These are phyloP conservation scores for Blastocystis sp. DNA, from an alignment of 352 stramenopile species.

Conservation along the genomic window DNA sequence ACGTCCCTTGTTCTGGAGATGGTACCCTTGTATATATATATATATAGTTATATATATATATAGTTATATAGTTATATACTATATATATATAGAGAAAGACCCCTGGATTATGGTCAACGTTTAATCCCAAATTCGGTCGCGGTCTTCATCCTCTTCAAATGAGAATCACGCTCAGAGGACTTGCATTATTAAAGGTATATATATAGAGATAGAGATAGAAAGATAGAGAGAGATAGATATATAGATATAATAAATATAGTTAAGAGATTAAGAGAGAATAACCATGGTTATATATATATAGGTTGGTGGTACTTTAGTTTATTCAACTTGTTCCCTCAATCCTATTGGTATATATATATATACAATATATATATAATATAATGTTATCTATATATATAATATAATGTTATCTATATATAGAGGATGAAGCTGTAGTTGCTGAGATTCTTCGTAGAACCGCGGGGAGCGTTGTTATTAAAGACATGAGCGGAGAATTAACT, in stretches of 20 bases:
- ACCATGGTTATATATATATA: neutral
- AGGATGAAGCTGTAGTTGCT: conserved; percentile 95
- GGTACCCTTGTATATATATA: conserved; percentile 59
- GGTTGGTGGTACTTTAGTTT: conserved; percentile 72
- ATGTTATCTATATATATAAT: too few relatives aligned
- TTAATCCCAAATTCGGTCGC: conserved; percentile 66
- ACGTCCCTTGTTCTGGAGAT: conserved; percentile 92
- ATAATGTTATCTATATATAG: too few relatives aligned
- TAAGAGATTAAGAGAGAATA: neutral
- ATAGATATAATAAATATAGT: neutral
- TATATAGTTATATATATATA: conserved; percentile 2
- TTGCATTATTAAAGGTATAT: conserved; percentile 66
- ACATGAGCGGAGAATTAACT: conserved; percentile 52
- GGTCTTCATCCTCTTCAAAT: conserved; percentile 77
- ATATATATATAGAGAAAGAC: conserved; percentile 73
- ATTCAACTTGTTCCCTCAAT: conserved; percentile 92
- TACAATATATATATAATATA: too few relatives aligned
- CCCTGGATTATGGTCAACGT: conserved; percentile 76
- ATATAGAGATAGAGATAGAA: conserved; percentile 57
- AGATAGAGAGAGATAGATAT: conserved; percentile 10
- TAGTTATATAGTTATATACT: too few relatives aligned
- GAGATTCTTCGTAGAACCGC: conserved; percentile 71
- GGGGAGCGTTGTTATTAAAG: conserved; percentile 66
- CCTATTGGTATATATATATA: too few relatives aligned
- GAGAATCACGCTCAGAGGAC: conserved; percentile 72